Conservation (phyloP, 306 rosid genomes). For the Datisca glomerata region DNA sequence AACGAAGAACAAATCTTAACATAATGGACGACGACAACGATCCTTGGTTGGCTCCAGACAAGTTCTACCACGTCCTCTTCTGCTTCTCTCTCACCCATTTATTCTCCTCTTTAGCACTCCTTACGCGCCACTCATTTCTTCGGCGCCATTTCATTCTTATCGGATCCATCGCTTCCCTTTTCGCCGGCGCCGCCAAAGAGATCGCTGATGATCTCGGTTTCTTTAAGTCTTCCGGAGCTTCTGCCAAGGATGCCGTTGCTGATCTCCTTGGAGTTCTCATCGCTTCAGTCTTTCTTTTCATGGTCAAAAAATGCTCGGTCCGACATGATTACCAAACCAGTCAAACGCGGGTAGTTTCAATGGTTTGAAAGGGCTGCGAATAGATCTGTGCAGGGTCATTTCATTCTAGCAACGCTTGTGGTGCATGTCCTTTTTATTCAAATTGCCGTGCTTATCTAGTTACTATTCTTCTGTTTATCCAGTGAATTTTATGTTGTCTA, state of each 20-base stretch:
- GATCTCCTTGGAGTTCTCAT: constrained; percentile 49
- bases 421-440: no score
- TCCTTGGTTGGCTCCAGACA: constrained; percentile 61
- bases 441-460: no score
- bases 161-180: constrained; percentile 46
- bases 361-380: constrained; percentile 49
- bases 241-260: constrained; percentile 48
- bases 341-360: constrained; percentile 19
- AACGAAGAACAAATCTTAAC: no score
- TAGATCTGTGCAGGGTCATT: no score
- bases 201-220: constrained; percentile 63
- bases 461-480: no score
- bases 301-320: constrained; percentile 9
- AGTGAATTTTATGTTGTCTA: no score
- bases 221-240: constrained; percentile 68
- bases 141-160: constrained; percentile 43
- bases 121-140: constrained; percentile 30
- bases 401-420: no score
- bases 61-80: constrained; percentile 36
- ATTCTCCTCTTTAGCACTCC: constrained; percentile 33
- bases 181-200: constrained; percentile 73
- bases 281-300: constrained; percentile 30
- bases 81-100: constrained; percentile 45
- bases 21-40: constrained; percentile 14
- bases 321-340: constrained; percentile 10